Evolutionary conservation across 2,329 filamentous ascomycete genomes (phyloP).

Genomic region (Trichoderma lentiforme): DNA sequence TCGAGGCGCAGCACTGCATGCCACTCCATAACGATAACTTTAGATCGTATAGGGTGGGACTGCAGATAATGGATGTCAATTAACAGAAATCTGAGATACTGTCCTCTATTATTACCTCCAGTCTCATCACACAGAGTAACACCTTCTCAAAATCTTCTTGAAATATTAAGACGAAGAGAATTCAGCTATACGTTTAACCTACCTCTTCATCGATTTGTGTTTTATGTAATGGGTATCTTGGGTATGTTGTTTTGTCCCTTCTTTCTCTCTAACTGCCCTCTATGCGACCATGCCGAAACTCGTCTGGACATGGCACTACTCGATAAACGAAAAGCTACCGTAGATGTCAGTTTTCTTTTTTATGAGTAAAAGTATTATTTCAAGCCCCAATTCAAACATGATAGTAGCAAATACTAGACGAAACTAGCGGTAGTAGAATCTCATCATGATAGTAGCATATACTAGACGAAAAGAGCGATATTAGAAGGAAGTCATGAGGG

Average conservation of each 20-base stretch:
- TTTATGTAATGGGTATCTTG: not conserved
- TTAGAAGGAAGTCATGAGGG: not conserved
- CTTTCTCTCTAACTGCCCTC: too few relatives aligned
- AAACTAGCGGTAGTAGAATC: not conserved
- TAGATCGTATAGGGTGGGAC: not conserved
- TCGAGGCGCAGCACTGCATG: not conserved
- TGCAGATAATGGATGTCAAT: not conserved
- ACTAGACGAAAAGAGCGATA: not conserved
- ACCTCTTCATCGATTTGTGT: not conserved
- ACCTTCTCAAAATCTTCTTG: not conserved
- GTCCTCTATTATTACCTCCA: not conserved
- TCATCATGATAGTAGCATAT: not conserved
- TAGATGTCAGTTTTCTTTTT: not conserved
- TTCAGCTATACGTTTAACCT: not conserved
- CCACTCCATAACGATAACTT: not conserved
- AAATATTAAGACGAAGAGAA: not conserved
- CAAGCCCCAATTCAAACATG: not conserved
- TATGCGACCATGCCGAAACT: not conserved
- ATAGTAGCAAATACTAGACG: not conserved
- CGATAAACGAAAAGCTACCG: not conserved
- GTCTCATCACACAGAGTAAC: not conserved
- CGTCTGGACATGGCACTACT: not conserved
- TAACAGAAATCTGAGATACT: not conserved
- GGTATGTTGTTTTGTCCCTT: not conserved
- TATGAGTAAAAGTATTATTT: not conserved